These are phyloP conservation scores for Geranium rotundifolium DNA, from an alignment of 345 rosid species.

Conservation along the genomic window DNA sequence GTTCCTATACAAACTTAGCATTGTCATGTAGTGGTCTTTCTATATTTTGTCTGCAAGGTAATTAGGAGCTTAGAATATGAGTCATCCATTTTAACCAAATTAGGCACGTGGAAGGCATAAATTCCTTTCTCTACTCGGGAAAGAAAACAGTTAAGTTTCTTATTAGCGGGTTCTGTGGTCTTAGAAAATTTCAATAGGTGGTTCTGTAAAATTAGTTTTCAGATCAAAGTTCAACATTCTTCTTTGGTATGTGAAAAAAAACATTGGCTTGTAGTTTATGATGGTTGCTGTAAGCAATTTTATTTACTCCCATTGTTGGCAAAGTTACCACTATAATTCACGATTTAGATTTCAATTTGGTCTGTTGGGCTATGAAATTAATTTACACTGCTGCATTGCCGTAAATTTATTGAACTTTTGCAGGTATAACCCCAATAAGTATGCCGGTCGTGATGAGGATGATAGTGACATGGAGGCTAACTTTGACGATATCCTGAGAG, in stretches of 20 bases:
- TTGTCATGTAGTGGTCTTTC: too few species aligned
- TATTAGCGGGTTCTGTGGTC: background rate
- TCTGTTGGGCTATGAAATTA: background rate
- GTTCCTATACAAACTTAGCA: background rate
- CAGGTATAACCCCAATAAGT: conserved; percentile 13
- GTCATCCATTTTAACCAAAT: background rate
- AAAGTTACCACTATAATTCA: background rate
- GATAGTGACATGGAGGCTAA: conserved; percentile 63
- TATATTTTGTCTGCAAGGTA: background rate
- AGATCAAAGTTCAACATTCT: background rate
- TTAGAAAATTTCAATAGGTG: background rate
- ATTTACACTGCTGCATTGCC: background rate
- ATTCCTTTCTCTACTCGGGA: background rate
- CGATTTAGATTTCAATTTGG: too few species aligned
- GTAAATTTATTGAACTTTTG: background rate
- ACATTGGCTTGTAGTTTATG: background rate
- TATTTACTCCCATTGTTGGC: background rate
- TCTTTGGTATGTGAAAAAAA: too few species aligned
- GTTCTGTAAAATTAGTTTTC: too few species aligned
- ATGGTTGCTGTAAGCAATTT: background rate
- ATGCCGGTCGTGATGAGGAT: conserved; percentile 20
- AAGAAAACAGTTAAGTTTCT: background rate
- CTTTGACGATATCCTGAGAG: conserved; percentile 53
- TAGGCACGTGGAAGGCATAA: background rate
- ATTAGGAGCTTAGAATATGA: background rate